Conservation (phyloP, 768 basidiomycete species). For the Gymnopilus dilepis region DNA sequence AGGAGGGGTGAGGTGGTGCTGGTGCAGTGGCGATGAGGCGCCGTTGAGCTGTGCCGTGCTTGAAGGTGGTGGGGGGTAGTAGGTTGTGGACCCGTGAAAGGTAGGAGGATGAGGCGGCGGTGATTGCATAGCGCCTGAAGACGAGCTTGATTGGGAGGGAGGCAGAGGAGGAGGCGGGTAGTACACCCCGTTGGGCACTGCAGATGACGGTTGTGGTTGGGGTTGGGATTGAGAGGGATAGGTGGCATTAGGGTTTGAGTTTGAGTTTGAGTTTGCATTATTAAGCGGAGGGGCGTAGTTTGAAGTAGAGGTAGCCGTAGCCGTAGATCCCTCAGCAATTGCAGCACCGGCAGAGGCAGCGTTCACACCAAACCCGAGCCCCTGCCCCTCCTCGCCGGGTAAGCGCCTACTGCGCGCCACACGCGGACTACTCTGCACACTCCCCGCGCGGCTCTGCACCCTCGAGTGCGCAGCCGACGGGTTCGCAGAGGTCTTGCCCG, state of each 20-base stretch:
- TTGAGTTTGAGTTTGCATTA: background rate
- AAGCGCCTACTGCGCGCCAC: constrained; percentile 42
- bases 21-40: constrained; percentile 1
- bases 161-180: constrained; percentile 4
- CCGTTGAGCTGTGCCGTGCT: background rate
- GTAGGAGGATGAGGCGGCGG: constrained; percentile 7
- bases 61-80: too few relatives aligned
- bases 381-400: constrained; percentile 42
- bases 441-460: constrained; percentile 44
- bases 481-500: constrained; percentile 38
- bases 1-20: constrained; percentile 5
- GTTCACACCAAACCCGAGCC: background rate
- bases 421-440: constrained; percentile 30
- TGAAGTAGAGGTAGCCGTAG: background rate
- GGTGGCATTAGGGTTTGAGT: background rate
- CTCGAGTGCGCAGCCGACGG: constrained; percentile 34
- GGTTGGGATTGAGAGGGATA: background rate
- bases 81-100: constrained; percentile 17
- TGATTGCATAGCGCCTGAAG: background rate
- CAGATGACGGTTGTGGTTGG: too few relatives aligned
- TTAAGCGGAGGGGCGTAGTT: background rate
- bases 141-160: background rate
- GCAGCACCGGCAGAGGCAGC: background rate
- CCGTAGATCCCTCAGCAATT: too few relatives aligned
- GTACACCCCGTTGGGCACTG: constrained; percentile 2